Conservation (phyloP, 257 asterid genomes). For the Solanum sparsipilum region DNA sequence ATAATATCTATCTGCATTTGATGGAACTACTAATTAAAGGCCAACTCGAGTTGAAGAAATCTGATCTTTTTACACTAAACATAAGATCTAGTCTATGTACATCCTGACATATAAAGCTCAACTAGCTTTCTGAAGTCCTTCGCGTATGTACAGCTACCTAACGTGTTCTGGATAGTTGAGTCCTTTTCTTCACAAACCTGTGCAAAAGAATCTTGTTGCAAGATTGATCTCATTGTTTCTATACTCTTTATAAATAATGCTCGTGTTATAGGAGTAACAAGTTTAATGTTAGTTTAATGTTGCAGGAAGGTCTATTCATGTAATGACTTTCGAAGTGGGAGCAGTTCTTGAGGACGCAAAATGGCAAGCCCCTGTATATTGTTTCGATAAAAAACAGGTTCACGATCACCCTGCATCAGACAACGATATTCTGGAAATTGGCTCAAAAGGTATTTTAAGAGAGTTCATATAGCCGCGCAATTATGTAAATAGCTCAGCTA, state of each 20-base stretch:
- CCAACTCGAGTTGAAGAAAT: not conserved
- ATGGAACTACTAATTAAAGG: not conserved
- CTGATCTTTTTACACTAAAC: not conserved
- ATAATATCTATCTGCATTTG: not conserved
- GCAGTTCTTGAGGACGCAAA: slow-evolving; percentile 63
- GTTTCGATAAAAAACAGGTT: slow-evolving; percentile 29
- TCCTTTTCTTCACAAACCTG: not conserved
- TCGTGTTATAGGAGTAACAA: not conserved
- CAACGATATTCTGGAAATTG: not conserved
- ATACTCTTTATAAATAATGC: not conserved
- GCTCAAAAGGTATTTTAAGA: not conserved
- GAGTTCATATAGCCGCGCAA: not conserved
- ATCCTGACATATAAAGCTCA: not conserved
- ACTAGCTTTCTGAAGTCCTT: not conserved
- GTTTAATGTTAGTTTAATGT: not conserved
- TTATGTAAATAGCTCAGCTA: not conserved
- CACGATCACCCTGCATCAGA: not conserved
- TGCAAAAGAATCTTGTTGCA: not conserved
- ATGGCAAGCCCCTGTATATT: slow-evolving; percentile 78
- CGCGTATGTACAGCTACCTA: not conserved
- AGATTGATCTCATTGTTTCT: not conserved
- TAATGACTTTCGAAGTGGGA: slow-evolving; percentile 86
- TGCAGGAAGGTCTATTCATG: slow-evolving; percentile 74
- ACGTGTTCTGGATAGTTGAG: not conserved
- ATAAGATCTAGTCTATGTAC: not conserved